These are phyloP conservation scores for Canavalia ensiformis DNA, from an alignment of 306 rosid species.

Conservation along the genomic window DNA sequence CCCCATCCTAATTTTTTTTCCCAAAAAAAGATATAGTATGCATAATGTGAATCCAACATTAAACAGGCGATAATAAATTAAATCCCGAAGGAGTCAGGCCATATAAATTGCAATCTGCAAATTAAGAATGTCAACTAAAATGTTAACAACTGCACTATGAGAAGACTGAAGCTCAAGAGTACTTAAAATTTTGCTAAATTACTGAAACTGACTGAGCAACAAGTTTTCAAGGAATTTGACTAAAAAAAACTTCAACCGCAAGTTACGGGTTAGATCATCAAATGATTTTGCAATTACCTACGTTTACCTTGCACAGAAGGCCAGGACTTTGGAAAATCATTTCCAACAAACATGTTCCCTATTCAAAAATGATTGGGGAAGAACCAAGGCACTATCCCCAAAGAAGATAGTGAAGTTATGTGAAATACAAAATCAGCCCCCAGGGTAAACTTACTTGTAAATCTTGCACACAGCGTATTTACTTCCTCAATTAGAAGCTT, in stretches of 20 bases:
- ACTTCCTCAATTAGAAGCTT: constrained; percentile 32
- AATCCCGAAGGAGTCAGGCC: constrained; percentile 4
- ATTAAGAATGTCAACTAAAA: constrained; percentile 35
- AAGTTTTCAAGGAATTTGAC: neutral
- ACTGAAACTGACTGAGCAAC: neutral
- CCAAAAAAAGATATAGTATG: neutral
- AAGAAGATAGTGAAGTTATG: constrained; percentile 1
- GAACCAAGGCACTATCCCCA: constrained; percentile 28
- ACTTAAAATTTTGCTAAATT: constrained; percentile 29
- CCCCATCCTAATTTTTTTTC: too few species aligned
- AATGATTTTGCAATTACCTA: constrained; percentile 24
- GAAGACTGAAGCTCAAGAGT: constrained; percentile 5
- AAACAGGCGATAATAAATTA: neutral
- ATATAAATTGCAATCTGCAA: neutral
- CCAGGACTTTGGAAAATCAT: constrained; percentile 21
- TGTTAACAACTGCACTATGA: constrained; percentile 3
- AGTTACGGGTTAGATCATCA: constrained; percentile 19
- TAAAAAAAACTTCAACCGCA: constrained; percentile 3
- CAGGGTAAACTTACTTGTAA: constrained; percentile 11
- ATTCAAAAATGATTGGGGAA: neutral
- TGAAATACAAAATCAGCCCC: neutral
- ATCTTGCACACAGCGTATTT: constrained; percentile 11
- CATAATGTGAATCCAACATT: neutral
- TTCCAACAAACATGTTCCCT: constrained; percentile 30
- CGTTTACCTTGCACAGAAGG: constrained; percentile 32